Evolutionary conservation across 1,139 yeast genomes (phyloP).

Genomic region (Candida labiduridarum): DNA sequence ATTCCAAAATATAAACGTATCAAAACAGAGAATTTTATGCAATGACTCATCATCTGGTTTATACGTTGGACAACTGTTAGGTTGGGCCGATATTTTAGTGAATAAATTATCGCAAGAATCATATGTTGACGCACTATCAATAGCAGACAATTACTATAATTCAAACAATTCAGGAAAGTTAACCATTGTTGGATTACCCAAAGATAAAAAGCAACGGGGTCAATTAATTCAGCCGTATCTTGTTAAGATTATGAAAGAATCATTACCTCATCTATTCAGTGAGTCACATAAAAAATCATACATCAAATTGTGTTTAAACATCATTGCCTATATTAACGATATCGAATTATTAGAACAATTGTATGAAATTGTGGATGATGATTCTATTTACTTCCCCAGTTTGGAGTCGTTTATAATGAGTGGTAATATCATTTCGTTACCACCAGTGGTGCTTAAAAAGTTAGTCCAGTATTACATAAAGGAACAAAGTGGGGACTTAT

Average conservation of each 20-base stretch:
- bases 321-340: constrained; percentile 23
- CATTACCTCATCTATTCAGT: constrained; percentile 43
- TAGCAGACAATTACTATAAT: constrained; percentile 56
- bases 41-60: constrained; percentile 19
- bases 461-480: constrained; percentile 55
- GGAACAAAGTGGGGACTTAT: constrained; percentile 40
- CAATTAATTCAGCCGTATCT: constrained; percentile 56
- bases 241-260: constrained; percentile 55
- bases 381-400: constrained; percentile 46
- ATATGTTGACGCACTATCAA: constrained; percentile 56
- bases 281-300: constrained; percentile 7
- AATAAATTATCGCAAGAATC: constrained; percentile 49
- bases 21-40: constrained; percentile 28
- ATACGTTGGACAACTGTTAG: constrained; percentile 58
- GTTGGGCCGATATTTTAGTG: constrained; percentile 73
- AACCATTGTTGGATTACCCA: constrained; percentile 56
- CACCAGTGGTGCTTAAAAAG: constrained; percentile 63
- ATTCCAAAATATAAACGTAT: constrained; percentile 23
- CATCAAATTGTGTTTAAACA: constrained; percentile 13
- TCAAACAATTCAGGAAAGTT: constrained; percentile 49
- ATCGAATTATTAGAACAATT: constrained; percentile 51
- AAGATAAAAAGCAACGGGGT: constrained; percentile 43
- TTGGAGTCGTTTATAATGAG: constrained; percentile 55
- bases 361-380: constrained; percentile 48
- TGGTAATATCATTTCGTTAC: constrained; percentile 48